phyloP scores from a whole-genome alignment of 139 green algal species.

The Chlamydomonas sp. region DNA sequence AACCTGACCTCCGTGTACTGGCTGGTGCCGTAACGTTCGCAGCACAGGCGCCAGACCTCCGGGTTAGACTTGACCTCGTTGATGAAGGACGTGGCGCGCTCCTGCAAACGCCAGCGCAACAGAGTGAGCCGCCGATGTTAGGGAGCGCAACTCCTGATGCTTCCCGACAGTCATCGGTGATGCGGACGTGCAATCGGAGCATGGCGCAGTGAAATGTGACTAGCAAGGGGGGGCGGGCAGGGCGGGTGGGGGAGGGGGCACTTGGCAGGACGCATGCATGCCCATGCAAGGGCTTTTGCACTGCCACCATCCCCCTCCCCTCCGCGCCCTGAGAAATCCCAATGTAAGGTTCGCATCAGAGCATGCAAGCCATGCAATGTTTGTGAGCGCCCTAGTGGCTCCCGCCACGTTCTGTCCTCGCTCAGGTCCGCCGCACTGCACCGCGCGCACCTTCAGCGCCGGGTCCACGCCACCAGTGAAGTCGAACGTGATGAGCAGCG shows the following conservation, averaged over 20 bases:
- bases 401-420: no score
- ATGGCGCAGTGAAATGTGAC: not conserved
- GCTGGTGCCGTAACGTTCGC: constrained; percentile 58
- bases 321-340: no score
- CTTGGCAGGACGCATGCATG: no score
- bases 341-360: no score
- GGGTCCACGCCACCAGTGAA: constrained; percentile 49
- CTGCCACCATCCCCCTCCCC: no score
- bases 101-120: no score
- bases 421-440: not conserved
- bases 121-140: no score
- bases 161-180: no score
- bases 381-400: not conserved
- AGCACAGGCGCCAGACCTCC: constrained; percentile 66
- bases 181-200: no score
- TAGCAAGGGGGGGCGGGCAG: not conserved
- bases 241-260: no score
- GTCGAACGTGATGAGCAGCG: constrained; percentile 82
- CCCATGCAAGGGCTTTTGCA: no score
- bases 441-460: constrained; percentile 23
- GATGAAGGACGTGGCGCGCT: constrained; percentile 60
- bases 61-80: constrained; percentile 44
- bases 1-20: constrained; percentile 84
- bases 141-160: no score
- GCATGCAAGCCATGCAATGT: not conserved